phyloP scores from a whole-genome alignment of 2,329 filamentous ascomycete genomes.

The Aspergillus carbonarius region DNA sequence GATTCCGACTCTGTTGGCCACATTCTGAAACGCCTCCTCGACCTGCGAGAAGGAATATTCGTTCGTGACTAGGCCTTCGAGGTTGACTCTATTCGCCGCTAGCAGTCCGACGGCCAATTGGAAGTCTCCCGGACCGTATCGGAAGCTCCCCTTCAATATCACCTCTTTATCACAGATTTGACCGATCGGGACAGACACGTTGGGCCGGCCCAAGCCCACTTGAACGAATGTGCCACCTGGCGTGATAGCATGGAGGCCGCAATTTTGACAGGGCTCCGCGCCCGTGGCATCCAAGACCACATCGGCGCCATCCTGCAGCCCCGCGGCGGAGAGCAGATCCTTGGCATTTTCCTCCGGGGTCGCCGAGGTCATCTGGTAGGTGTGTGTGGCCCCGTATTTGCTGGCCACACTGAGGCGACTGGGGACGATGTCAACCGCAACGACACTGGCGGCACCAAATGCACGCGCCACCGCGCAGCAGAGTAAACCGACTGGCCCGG shows the following conservation, averaged over 20 bases:
- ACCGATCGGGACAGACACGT: slow-evolving; percentile 69
- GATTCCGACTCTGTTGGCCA: slow-evolving; percentile 67
- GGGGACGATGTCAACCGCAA: slow-evolving; percentile 70
- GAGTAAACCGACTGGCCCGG: slow-evolving; percentile 78
- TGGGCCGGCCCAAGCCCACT: slow-evolving; percentile 78
- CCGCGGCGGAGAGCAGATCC: slow-evolving; percentile 60
- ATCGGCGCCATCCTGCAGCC: slow-evolving; percentile 64
- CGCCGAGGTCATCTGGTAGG: slow-evolving; percentile 60
- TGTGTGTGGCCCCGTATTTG: slow-evolving; percentile 56
- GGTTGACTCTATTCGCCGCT: slow-evolving; percentile 61
- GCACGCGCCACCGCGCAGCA: slow-evolving; percentile 78
- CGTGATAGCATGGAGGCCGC: slow-evolving; percentile 64
- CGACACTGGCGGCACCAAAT: slow-evolving; percentile 74
- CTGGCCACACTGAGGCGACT: slow-evolving; percentile 70
- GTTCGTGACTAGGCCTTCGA: slow-evolving; percentile 74
- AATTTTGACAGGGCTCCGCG: slow-evolving; percentile 71
- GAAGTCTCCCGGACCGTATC: slow-evolving; percentile 84
- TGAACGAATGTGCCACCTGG: slow-evolving; percentile 73
- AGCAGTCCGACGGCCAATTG: slow-evolving; percentile 69
- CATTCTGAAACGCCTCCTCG: slow-evolving; percentile 78
- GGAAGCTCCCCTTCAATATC: slow-evolving; percentile 77
- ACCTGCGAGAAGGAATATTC: slow-evolving; percentile 75
- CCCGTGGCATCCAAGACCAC: slow-evolving; percentile 74
- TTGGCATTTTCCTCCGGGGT: slow-evolving; percentile 68
- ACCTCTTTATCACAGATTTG: slow-evolving; percentile 82